A percentile compares a stretch with the other conserved stretches of the same genome.
These are phyloP conservation scores for Mycena pura DNA, from an alignment of 768 basidiomycete species.

Conservation along the genomic window DNA sequence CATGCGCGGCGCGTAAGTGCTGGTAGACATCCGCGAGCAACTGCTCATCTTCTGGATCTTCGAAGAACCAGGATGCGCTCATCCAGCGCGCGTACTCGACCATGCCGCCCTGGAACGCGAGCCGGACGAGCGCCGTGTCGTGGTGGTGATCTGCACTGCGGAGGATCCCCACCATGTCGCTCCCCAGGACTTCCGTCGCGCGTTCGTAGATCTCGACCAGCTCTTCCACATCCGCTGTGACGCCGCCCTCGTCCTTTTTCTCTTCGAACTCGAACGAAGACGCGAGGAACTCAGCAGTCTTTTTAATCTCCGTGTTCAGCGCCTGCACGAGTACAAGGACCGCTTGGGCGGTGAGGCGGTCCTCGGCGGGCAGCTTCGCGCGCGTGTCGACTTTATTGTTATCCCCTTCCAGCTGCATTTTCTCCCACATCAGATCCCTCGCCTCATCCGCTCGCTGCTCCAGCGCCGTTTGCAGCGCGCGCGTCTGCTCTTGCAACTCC, in stretches of 20 bases:
- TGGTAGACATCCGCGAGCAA: conserved; percentile 51
- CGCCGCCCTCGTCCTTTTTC: conserved; percentile 1
- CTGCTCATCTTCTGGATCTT: conserved; percentile 53
- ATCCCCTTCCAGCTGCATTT: conserved; percentile 5
- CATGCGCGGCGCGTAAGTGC: conserved; percentile 51
- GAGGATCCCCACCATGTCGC: conserved; percentile 47
- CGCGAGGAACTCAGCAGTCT: conserved; percentile 54
- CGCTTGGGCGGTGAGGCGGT: conserved; percentile 23
- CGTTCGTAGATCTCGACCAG: conserved; percentile 35
- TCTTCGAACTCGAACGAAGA: conserved; percentile 43
- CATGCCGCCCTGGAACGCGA: conserved; percentile 54
- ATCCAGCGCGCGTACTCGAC: conserved; percentile 57
- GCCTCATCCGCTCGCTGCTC: neutral
- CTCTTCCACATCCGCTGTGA: conserved; percentile 23
- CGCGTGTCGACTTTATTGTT: neutral
- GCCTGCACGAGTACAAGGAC: conserved; percentile 49
- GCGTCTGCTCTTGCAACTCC: conserved; percentile 1
- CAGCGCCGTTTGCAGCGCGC: conserved; percentile 4
- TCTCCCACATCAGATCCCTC: conserved; percentile 9
- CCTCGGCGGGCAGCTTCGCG: neutral
- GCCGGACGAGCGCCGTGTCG: conserved; percentile 49
- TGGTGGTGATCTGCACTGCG: conserved; percentile 45
- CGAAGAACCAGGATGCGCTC: conserved; percentile 57
- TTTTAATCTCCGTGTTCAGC: conserved; percentile 55
- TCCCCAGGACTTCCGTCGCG: conserved; percentile 37